Percentiles rank a stretch among this genome's conserved stretches.
Conservation (phyloP, 73 alveolate species). For the Paramecium sonneborni region DNA sequence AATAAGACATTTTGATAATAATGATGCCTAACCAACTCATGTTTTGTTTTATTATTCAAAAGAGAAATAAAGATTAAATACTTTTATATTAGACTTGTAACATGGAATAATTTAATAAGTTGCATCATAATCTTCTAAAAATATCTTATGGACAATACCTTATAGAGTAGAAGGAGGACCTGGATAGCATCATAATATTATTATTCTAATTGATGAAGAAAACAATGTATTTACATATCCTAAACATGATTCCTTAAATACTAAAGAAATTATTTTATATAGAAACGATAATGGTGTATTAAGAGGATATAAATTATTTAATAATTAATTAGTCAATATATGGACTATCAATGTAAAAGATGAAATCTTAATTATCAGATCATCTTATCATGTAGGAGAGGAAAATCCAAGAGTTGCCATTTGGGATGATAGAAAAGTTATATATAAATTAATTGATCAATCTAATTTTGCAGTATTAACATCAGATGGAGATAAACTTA, state of each 20-base stretch:
- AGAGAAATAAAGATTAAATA: background rate
- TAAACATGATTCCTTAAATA: background rate
- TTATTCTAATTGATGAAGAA: constrained; percentile 18
- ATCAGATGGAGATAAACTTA: constrained; percentile 21
- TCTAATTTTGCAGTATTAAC: constrained; percentile 47
- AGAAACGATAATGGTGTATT: background rate
- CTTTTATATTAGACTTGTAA: background rate
- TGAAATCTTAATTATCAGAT: background rate
- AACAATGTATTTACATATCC: background rate
- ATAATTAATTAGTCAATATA: background rate
- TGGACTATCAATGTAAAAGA: background rate
- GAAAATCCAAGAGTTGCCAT: constrained; percentile 57
- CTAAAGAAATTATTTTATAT: background rate
- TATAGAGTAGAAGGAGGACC: background rate
- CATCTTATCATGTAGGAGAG: background rate
- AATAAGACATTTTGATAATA: background rate
- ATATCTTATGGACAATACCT: background rate
- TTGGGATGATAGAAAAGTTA: constrained; percentile 60
- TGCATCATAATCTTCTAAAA: background rate
- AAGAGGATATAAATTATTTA: background rate
- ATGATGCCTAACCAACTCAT: background rate
- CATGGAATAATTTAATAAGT: background rate
- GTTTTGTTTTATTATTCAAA: background rate
- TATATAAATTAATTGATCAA: constrained; percentile 49
- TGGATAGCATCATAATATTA: background rate